Evolutionary conservation across 116 monocot genomes (phyloP).

Genomic region (Dioscorea cayenensis): DNA sequence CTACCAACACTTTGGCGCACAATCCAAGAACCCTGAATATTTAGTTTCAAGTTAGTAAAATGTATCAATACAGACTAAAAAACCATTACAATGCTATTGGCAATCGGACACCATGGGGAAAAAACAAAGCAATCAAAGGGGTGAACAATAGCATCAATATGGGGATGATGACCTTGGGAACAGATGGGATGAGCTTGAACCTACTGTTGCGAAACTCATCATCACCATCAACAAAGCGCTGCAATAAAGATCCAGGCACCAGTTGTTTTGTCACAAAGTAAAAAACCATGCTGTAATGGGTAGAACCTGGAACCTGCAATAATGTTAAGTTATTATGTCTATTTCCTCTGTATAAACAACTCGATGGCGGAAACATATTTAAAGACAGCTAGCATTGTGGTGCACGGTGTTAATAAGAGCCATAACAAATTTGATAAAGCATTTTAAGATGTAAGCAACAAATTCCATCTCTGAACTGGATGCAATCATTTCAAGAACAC

Average conservation of each 20-base stretch:
- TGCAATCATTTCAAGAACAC: no score
- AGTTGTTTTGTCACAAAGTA: conserved; percentile 73
- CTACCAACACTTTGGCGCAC: conserved; percentile 97
- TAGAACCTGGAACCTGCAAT: conserved; percentile 77
- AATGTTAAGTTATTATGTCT: not conserved
- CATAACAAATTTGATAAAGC: no score
- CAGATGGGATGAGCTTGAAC: conserved; percentile 94
- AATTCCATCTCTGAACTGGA: no score
- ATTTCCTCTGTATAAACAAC: not conserved
- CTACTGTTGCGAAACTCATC: conserved; percentile 96
- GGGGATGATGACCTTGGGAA: conserved; percentile 53
- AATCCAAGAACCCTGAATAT: conserved; percentile 88
- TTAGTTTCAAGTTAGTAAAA: not conserved
- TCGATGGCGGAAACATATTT: no score
- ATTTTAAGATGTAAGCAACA: no score
- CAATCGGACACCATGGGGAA: not conserved
- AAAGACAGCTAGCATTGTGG: no score
- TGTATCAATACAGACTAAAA: not conserved
- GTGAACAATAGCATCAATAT: not conserved
- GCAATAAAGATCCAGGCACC: conserved; percentile 66
- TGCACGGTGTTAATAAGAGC: no score
- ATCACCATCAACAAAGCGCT: conserved; percentile 89
- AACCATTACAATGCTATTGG: not conserved
- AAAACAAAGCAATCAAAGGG: not conserved
- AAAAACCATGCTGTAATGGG: conserved; percentile 93